phyloP scores from a whole-genome alignment of 2,329 filamentous ascomycete species.

The Macrophomina tecta region DNA sequence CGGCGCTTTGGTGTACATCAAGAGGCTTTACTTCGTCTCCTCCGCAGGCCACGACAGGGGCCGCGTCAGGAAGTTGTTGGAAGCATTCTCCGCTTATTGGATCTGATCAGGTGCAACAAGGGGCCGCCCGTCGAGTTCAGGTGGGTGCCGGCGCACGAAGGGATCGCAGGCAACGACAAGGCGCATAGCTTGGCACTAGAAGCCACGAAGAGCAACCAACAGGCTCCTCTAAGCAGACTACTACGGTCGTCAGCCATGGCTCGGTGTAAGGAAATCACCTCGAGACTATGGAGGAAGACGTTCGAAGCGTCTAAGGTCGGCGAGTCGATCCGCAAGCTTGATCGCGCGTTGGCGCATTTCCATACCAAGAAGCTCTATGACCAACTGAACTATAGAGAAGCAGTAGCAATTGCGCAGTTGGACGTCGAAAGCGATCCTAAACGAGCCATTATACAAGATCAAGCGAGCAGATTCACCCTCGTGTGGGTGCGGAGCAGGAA shows the following conservation, averaged over 20 bases:
- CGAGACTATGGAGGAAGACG: background rate
- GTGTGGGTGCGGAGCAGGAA: no score
- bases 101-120: background rate
- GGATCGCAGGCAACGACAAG: no score
- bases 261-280: background rate
- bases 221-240: no score
- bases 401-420: no score
- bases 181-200: background rate
- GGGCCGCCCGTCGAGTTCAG: background rate
- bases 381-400: no score
- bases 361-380: no score
- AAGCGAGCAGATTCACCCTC: no score
- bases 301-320: background rate
- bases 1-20: no score
- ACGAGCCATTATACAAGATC: no score
- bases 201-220: no score
- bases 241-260: no score
- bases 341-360: background rate
- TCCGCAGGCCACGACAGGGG: background rate
- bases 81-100: background rate
- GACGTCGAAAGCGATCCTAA: no score
- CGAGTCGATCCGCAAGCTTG: background rate
- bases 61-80: background rate
- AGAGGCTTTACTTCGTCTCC: background rate
- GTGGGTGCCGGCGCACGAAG: background rate